phyloP scores from a whole-genome alignment of 1,284 basidiomycete species.

The Ceratobasidium sp. region DNA sequence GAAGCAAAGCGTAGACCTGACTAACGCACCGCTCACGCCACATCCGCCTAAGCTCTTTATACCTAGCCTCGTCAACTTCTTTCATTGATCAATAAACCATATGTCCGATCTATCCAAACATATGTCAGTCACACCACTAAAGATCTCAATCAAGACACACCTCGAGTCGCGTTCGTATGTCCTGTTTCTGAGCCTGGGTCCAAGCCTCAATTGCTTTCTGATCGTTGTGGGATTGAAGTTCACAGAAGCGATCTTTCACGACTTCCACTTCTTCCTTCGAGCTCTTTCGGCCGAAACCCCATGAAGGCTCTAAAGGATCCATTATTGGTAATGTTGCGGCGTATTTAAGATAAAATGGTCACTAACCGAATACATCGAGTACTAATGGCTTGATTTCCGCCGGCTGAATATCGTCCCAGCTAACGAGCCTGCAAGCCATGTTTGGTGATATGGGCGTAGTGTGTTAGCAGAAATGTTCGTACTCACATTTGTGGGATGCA shows the following conservation, averaged over 20 bases:
- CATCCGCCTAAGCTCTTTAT: background rate
- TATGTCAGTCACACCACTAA: no score
- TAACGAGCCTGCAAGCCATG: background rate
- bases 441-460: no score
- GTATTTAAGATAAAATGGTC: background rate
- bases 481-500: background rate
- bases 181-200: background rate
- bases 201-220: background rate
- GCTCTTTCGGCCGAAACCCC: background rate
- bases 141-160: no score
- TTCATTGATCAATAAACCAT: background rate
- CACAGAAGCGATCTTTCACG: background rate
- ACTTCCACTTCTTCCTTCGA: background rate
- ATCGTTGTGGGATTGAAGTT: background rate
- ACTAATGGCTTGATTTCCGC: background rate
- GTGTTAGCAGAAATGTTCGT: no score
- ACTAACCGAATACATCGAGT: background rate
- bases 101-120: background rate
- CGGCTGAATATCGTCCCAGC: background rate
- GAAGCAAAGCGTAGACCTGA: no score
- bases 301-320: background rate
- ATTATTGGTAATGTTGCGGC: no score
- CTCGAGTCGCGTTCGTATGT: background rate
- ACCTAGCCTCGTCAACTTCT: background rate
- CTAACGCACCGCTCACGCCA: background rate